Evolutionary conservation across 192 early-diverging fungal species (phyloP).

Genomic region (Irineochytrium annulatum): DNA sequence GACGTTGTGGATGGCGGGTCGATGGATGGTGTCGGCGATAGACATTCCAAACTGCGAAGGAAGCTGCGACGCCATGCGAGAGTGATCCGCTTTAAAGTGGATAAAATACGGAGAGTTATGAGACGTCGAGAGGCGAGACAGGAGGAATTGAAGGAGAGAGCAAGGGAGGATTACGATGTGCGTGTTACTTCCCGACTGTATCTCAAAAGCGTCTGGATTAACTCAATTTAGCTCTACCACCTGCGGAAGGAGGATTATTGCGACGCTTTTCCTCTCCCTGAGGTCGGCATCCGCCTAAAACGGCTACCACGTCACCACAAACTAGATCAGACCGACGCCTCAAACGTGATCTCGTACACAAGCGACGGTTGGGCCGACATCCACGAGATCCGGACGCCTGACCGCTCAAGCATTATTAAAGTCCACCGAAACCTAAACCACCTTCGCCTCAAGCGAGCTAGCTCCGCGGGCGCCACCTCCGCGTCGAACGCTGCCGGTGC

Average conservation of each 20-base stretch:
- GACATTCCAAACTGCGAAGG: no score
- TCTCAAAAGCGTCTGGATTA: neutral
- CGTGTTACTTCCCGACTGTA: neutral
- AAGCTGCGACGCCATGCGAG: no score
- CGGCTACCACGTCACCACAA: neutral
- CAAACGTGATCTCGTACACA: neutral
- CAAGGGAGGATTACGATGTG: neutral
- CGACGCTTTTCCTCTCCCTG: neutral
- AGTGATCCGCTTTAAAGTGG: no score
- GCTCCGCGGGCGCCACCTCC: no score
- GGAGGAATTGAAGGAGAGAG: neutral
- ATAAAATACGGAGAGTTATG: no score
- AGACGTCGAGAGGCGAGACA: no score
- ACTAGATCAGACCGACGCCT: neutral
- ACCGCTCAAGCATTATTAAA: neutral
- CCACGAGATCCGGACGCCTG: neutral
- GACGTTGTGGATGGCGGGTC: no score
- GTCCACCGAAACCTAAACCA: no score
- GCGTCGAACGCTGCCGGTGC: no score
- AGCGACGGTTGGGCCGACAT: slow-evolving; percentile 1
- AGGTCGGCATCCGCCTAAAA: neutral
- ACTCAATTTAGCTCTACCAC: neutral
- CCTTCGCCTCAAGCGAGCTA: no score
- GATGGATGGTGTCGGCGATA: no score
- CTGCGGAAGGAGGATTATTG: neutral